Evolutionary conservation across 148 eudicot species (phyloP).

Genomic region (Hydrangea macrophylla): DNA sequence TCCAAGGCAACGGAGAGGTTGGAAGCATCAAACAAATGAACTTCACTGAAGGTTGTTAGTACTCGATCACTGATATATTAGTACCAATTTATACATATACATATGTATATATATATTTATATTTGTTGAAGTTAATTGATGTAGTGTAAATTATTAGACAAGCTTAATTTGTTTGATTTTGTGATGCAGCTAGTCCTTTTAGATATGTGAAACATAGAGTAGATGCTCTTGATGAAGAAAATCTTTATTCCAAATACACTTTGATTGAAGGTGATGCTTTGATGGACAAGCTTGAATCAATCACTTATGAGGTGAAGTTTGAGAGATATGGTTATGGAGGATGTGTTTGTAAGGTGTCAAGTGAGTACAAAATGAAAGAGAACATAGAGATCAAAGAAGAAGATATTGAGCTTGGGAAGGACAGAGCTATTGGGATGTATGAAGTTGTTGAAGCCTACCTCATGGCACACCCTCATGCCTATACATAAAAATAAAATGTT

Average conservation of each 20-base stretch:
- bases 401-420: constrained; percentile 18
- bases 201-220: constrained; percentile 12
- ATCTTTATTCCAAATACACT: constrained; percentile 15
- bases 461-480: constrained; percentile 27
- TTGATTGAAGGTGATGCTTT: constrained; percentile 5
- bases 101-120: no score
- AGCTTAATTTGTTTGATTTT: not conserved
- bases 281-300: constrained; percentile 13
- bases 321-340: constrained; percentile 14
- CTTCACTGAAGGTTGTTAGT: constrained; percentile 25
- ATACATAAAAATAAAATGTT: constrained; percentile 2
- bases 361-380: constrained; percentile 11
- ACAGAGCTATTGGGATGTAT: constrained; percentile 28
- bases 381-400: constrained; percentile 16
- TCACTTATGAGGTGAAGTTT: constrained; percentile 11
- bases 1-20: constrained; percentile 26
- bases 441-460: constrained; percentile 28
- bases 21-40: constrained; percentile 31
- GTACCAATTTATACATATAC: not conserved
- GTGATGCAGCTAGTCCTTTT: constrained; percentile 19
- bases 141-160: no score
- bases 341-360: constrained; percentile 12
- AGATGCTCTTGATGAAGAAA: constrained; percentile 13
- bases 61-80: no score
- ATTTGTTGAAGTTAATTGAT: no score